Evolutionary conservation across 2,329 filamentous ascomycete species (phyloP).

Genomic region (Penicillium sp.): DNA sequence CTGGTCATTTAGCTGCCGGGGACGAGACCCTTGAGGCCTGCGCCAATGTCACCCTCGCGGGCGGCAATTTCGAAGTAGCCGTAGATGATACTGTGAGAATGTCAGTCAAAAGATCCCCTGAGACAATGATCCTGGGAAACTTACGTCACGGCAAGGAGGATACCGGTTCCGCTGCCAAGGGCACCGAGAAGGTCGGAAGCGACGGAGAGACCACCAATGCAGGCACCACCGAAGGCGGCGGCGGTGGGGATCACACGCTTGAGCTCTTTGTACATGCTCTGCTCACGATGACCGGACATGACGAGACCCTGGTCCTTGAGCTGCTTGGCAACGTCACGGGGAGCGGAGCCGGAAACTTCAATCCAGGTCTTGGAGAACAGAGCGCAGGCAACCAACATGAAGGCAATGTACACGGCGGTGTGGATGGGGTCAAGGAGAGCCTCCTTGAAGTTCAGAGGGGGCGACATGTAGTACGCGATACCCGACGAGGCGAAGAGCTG

Average conservation of each 20-base stretch:
- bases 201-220: slow-evolving; percentile 96
- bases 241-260: slow-evolving; percentile 99
- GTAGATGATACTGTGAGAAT: slow-evolving; percentile 80
- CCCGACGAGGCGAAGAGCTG: slow-evolving; percentile 93
- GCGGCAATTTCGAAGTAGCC: slow-evolving; percentile 99
- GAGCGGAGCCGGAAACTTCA: slow-evolving; percentile 96
- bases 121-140: slow-evolving; percentile 39
- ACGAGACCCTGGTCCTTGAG: slow-evolving; percentile 99
- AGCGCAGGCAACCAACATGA: slow-evolving; percentile 97
- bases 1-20: slow-evolving; percentile 41
- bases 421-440: slow-evolving; percentile 96
- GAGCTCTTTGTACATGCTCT: slow-evolving; percentile 99
- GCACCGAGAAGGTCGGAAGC: slow-evolving; percentile 93
- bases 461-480: slow-evolving; percentile 99
- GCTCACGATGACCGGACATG: slow-evolving; percentile 98
- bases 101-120: slow-evolving; percentile 22
- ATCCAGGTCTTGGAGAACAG: slow-evolving; percentile 99
- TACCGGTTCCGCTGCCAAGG: slow-evolving; percentile 94
- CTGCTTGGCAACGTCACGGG: slow-evolving; percentile 97
- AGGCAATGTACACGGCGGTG: slow-evolving; percentile 89
- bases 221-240: slow-evolving; percentile 96
- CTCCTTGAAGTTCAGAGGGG: slow-evolving; percentile 95
- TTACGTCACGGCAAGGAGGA: slow-evolving; percentile 96
- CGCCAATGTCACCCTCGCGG: slow-evolving; percentile 88
- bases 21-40: slow-evolving; percentile 69